Conservation (phyloP, 495 filamentous ascomycete genomes). For the Aspergillus egyptiacus region DNA sequence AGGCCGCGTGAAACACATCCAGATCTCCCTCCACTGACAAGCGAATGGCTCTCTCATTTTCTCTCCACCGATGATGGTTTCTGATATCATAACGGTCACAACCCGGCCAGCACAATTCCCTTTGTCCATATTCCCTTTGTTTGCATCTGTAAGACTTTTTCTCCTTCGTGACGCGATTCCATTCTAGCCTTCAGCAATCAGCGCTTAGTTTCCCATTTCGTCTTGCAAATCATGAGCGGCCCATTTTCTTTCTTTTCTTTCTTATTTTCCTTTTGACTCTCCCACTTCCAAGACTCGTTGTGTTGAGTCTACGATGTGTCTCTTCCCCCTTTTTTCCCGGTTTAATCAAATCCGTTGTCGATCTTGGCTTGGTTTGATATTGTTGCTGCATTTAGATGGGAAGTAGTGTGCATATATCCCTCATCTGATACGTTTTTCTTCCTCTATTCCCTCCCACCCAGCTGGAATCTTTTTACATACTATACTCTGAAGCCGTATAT, state of each 20-base stretch:
- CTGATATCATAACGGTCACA: constrained; percentile 13
- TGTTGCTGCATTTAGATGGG: constrained; percentile 42
- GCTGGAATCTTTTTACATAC: not conserved
- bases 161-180: constrained; percentile 18
- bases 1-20: not conserved
- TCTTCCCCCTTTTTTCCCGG: not conserved
- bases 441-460: constrained; percentile 4
- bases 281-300: not conserved
- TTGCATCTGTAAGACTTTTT: constrained; percentile 14
- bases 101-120: constrained; percentile 7
- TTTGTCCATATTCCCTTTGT: constrained; percentile 17
- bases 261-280: constrained; percentile 1
- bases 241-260: constrained; percentile 16
- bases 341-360: not conserved
- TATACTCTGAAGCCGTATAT: not conserved
- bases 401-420: constrained; percentile 32
- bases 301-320: no score
- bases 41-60: constrained; percentile 4
- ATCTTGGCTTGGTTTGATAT: constrained; percentile 7
- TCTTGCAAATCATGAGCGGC: constrained; percentile 38
- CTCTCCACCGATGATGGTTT: constrained; percentile 2
- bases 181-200: constrained; percentile 18
- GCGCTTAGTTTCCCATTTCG: constrained; percentile 31
- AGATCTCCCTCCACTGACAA: constrained; percentile 2
- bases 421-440: constrained; percentile 17